phyloP scores from a whole-genome alignment of 2,329 filamentous ascomycete species.

The Xylaria polymorpha region DNA sequence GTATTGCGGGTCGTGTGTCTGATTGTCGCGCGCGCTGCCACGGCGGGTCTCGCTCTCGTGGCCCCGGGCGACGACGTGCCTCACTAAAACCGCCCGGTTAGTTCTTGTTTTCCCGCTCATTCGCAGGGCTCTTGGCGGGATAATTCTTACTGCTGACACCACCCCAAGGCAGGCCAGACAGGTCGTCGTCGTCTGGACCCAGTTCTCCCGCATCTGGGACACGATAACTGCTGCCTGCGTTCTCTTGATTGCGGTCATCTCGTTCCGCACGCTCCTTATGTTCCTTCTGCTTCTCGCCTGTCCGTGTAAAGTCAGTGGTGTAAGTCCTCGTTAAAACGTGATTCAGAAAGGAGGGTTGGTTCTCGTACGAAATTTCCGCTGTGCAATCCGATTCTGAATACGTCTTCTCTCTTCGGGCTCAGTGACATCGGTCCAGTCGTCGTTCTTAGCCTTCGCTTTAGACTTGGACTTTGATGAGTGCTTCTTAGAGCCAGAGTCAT shows the following conservation, averaged over 20 bases:
- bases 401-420: slow-evolving; percentile 78
- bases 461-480: slow-evolving; percentile 54
- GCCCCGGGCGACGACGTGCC: slow-evolving; percentile 62
- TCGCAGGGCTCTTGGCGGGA: background rate
- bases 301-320: slow-evolving; percentile 33
- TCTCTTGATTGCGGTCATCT: slow-evolving; percentile 70
- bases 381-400: slow-evolving; percentile 81
- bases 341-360: slow-evolving; percentile 29
- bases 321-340: background rate
- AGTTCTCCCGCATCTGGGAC: slow-evolving; percentile 70
- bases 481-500: slow-evolving; percentile 48
- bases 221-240: slow-evolving; percentile 73
- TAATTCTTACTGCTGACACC: slow-evolving; percentile 62
- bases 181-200: slow-evolving; percentile 59
- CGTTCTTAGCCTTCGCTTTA: slow-evolving; percentile 53
- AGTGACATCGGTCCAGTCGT: slow-evolving; percentile 76
- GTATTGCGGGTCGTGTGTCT: slow-evolving; percentile 41
- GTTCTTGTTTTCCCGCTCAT: background rate
- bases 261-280: slow-evolving; percentile 74
- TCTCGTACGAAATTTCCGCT: slow-evolving; percentile 77
- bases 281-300: slow-evolving; percentile 77
- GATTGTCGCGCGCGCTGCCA: slow-evolving; percentile 41
- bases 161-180: slow-evolving; percentile 79
- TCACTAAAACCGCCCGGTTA: slow-evolving; percentile 53
- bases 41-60: slow-evolving; percentile 61